phyloP scores from a whole-genome alignment of 176 grass and related monocot species.

The Sorghum bicolor region Sorghum_bicolor_NCBIv3 NC_012873.2:4825001-4825500 shows the following conservation, averaged over 20 bases:
- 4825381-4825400: slow-evolving; percentile 98
- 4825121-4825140: neutral
- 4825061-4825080: neutral
- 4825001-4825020: neutral
- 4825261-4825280: slow-evolving; percentile 24
- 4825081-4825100: neutral
- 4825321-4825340: slow-evolving; percentile 24
- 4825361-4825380: slow-evolving; percentile 97
- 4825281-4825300: neutral
- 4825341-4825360: slow-evolving; percentile 87
- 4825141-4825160: neutral
- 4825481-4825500: neutral
- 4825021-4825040: neutral
- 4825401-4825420: slow-evolving; percentile 99
- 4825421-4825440: slow-evolving; percentile 84
- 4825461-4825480: slow-evolving; percentile 65
- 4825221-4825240: slow-evolving; percentile 99
- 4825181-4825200: slow-evolving; percentile 75
- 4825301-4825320: slow-evolving; percentile 9
- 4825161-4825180: slow-evolving; percentile 19
- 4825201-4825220: slow-evolving; percentile 94
- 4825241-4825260: slow-evolving; percentile 75
- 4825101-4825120: slow-evolving; percentile 21
- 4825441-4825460: slow-evolving; percentile 78
- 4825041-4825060: slow-evolving; percentile 11